Conservation (phyloP, 2,329 filamentous ascomycete genomes). For the Chaetomiaceae sp. region DNA sequence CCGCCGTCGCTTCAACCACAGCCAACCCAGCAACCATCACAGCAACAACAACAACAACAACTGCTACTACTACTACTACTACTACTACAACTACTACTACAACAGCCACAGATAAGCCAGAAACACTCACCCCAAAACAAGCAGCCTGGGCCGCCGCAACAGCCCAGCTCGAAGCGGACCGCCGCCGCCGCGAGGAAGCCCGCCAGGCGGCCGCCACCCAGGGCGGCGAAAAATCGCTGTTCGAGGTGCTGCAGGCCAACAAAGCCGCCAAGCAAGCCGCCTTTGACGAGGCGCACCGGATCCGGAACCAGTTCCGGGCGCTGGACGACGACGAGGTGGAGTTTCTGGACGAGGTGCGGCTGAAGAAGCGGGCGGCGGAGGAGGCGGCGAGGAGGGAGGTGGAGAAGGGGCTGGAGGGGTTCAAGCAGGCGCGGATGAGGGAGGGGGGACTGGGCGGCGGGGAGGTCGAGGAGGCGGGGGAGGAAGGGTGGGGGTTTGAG, state of each 20-base stretch:
- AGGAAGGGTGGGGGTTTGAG: conserved; percentile 32
- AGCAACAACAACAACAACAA: conserved; percentile 5
- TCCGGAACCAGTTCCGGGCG: conserved; percentile 73
- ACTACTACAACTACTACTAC: conserved; percentile 15
- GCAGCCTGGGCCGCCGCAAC: conserved; percentile 62
- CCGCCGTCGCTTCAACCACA: not conserved
- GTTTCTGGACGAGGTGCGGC: conserved; percentile 61
- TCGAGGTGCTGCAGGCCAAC: conserved; percentile 73
- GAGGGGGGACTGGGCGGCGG: conserved; percentile 7
- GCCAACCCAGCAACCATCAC: conserved; percentile 16
- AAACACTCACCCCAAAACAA: conserved; percentile 11
- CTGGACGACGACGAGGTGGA: conserved; percentile 77
- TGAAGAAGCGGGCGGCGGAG: conserved; percentile 49
- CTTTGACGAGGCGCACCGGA: conserved; percentile 67
- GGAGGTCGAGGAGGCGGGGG: conserved; percentile 25
- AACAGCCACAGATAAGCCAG: not conserved
- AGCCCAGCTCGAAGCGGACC: conserved; percentile 58
- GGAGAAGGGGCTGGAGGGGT: conserved; percentile 52
- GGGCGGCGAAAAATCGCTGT: conserved; percentile 56
- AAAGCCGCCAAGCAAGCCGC: conserved; percentile 82
- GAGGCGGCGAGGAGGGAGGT: conserved; percentile 51
- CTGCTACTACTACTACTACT: conserved; percentile 9
- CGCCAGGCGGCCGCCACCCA: conserved; percentile 39
- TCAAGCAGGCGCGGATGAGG: conserved; percentile 32
- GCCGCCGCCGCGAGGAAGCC: conserved; percentile 50